Evolutionary conservation across 805 yeast genomes (phyloP).

Genomic region (Candida silvicultrix): DNA sequence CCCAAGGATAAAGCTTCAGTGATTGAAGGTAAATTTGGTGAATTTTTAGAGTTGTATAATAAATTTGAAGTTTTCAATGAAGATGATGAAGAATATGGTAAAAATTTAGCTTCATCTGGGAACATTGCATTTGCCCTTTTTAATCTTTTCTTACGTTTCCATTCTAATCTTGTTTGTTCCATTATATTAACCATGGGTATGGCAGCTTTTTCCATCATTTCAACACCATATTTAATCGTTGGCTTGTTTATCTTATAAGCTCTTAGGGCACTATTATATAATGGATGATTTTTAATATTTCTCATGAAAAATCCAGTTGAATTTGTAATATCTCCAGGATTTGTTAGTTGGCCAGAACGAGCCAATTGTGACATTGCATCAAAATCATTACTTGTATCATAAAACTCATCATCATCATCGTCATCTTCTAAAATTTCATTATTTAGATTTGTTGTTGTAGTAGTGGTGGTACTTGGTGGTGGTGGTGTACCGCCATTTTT

Average conservation of each 20-base stretch:
- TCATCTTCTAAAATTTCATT: constrained; percentile 12
- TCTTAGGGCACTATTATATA: constrained; percentile 15
- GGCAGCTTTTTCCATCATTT: constrained; percentile 50
- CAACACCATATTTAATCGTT: constrained; percentile 53
- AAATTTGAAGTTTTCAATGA: constrained; percentile 1
- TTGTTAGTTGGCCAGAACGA: background rate
- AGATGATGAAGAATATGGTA: background rate
- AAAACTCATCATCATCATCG: constrained; percentile 35
- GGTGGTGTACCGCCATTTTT: constrained; percentile 15
- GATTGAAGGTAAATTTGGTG: constrained; percentile 29
- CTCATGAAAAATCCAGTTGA: background rate
- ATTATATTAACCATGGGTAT: constrained; percentile 45
- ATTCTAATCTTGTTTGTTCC: constrained; percentile 27
- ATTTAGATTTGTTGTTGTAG: background rate
- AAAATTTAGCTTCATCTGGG: constrained; percentile 17
- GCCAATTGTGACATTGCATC: background rate
- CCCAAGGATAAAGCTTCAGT: constrained; percentile 29
- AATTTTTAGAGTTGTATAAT: constrained; percentile 8
- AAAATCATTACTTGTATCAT: constrained; percentile 25
- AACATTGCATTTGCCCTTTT: constrained; percentile 21
- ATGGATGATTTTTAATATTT: background rate
- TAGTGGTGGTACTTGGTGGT: background rate
- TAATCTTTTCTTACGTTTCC: constrained; percentile 33
- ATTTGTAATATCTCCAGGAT: too few species aligned
- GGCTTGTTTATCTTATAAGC: constrained; percentile 35